These are phyloP conservation scores for Saccharomyces hybrid DNA, from an alignment of 1,139 yeast genomes.

Conservation along the genomic window DNA sequence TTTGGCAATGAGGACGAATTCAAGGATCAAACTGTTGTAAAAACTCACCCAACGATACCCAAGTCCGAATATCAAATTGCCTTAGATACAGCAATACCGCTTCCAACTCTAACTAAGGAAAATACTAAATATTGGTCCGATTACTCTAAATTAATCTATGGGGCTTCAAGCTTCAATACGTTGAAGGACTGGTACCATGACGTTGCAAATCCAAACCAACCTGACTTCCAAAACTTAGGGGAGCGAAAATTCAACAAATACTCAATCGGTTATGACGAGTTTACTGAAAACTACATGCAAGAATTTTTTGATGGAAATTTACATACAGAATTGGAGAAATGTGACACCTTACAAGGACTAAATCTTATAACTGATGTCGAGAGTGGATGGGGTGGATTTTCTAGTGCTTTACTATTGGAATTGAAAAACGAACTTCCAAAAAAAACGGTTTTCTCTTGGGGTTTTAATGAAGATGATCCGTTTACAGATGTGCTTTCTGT, in stretches of 20 bases:
- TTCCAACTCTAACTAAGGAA: conserved; percentile 34
- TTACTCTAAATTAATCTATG: conserved; percentile 59
- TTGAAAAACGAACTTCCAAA: conserved; percentile 72
- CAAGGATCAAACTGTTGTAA: conserved; percentile 14
- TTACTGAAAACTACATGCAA: conserved; percentile 31
- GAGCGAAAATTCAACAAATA: conserved; percentile 34
- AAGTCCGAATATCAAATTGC: conserved; percentile 57
- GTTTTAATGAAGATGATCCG: conserved; percentile 33
- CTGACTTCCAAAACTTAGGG: conserved; percentile 24
- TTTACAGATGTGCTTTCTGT: conserved; percentile 10
- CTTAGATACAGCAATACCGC: conserved; percentile 44
- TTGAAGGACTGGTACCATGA: conserved; percentile 48
- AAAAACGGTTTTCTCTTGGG: conserved; percentile 52
- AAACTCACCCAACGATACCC: conserved; percentile 29
- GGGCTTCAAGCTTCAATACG: conserved; percentile 51
- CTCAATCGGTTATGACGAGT: conserved; percentile 47
- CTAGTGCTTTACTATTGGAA: conserved; percentile 43
- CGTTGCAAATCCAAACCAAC: conserved; percentile 30
- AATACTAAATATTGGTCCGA: conserved; percentile 76
- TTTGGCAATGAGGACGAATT: conserved; percentile 16
- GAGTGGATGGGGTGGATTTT: conserved; percentile 80
- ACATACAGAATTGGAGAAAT: conserved; percentile 61
- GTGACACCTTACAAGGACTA: conserved; percentile 68
- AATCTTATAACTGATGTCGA: conserved; percentile 63
- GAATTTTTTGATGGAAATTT: conserved; percentile 55